Conservation (phyloP, 176 grass and related monocot species). For the Avena sativa region DNA sequence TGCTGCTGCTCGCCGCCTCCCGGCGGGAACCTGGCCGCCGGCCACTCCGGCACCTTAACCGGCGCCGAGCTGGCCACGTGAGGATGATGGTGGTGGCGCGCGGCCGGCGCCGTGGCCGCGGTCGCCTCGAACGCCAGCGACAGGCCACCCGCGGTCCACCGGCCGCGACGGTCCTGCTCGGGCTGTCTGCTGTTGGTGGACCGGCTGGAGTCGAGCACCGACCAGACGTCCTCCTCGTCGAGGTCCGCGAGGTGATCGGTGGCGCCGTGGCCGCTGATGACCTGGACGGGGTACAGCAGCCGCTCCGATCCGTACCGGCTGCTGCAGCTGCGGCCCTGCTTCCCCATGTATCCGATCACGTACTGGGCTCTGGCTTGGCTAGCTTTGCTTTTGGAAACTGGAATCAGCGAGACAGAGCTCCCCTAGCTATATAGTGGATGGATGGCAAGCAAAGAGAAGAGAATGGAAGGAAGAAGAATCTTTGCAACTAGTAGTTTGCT, state of each 20-base stretch:
- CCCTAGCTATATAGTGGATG: constrained; percentile 8
- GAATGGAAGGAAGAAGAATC: neutral
- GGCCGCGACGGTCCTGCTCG: neutral
- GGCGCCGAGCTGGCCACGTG: constrained; percentile 29
- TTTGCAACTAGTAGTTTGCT: neutral
- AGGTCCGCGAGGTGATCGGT: constrained; percentile 28
- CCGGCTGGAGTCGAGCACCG: constrained; percentile 4
- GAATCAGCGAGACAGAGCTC: constrained; percentile 3
- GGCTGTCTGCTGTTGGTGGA: neutral
- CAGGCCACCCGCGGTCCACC: constrained; percentile 19
- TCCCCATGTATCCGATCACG: constrained; percentile 13
- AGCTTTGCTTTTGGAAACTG: neutral
- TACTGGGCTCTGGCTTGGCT: neutral
- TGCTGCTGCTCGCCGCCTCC: constrained; percentile 1
- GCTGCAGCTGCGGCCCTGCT: constrained; percentile 16
- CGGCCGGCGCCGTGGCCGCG: neutral
- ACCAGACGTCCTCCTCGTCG: constrained; percentile 34
- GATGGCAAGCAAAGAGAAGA: neutral
- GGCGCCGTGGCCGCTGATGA: neutral
- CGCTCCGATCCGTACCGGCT: neutral
- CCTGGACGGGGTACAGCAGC: constrained; percentile 14
- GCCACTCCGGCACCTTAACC: constrained; percentile 24
- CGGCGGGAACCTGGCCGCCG: neutral
- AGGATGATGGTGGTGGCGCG: neutral
- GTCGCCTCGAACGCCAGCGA: constrained; percentile 10